phyloP scores from a whole-genome alignment of 2,329 filamentous ascomycete species.

The Pseudopithomyces chartarum region DNA sequence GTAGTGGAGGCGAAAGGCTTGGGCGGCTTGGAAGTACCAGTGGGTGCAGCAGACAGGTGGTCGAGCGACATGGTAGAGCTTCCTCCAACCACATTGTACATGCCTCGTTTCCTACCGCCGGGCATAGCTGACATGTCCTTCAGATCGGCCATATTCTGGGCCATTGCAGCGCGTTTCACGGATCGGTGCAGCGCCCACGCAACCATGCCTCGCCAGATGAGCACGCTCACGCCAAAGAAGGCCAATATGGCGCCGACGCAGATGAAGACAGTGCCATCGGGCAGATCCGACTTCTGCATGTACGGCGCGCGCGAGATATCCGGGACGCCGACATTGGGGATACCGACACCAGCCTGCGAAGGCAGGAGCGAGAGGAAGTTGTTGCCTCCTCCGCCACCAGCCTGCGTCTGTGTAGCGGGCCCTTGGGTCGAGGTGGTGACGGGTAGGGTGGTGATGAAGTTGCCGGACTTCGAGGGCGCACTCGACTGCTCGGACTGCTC shows the following conservation, averaged over 20 bases:
- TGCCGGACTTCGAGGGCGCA: background rate
- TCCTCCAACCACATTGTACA: conserved; percentile 52
- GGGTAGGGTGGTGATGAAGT: conserved; percentile 1
- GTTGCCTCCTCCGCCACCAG: conserved; percentile 16
- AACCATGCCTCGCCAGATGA: conserved; percentile 86
- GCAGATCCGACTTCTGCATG: conserved; percentile 84
- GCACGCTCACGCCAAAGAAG: conserved; percentile 77
- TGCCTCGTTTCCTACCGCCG: conserved; percentile 42
- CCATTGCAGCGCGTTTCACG: conserved; percentile 81
- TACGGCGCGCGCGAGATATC: conserved; percentile 85
- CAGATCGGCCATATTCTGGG: conserved; percentile 70
- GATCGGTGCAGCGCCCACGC: conserved; percentile 91
- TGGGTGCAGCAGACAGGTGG: conserved; percentile 48
- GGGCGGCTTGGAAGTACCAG: conserved; percentile 35
- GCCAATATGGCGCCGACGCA: conserved; percentile 87
- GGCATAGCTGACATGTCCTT: conserved; percentile 63
- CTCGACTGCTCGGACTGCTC: conserved; percentile 18
- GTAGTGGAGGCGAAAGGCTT: conserved; percentile 36
- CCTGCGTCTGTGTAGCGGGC: conserved; percentile 14
- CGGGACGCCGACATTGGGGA: conserved; percentile 76
- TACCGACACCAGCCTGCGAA: conserved; percentile 59
- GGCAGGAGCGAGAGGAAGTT: conserved; percentile 27
- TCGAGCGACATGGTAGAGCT: conserved; percentile 63
- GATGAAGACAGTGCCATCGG: conserved; percentile 96
- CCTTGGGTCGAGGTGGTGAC: conserved; percentile 15